Base-by-base conservation (phyloP, 345 rosid genomes). In the Eucalyptus lansdowneana region DNA sequence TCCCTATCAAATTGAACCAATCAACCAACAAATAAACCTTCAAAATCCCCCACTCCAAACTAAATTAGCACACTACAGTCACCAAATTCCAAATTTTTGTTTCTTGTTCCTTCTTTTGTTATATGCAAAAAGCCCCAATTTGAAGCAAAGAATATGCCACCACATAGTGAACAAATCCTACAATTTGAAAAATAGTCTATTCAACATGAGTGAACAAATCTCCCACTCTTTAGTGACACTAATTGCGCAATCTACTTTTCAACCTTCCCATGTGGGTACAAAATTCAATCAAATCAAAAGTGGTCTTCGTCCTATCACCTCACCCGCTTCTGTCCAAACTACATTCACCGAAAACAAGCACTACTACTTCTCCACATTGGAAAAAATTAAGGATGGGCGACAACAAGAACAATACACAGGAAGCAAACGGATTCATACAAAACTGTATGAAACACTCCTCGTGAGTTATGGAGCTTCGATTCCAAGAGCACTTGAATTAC, bases 111-210 rank as follows among this genome's bases (percentile, higher is more conserved):
- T 29, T 21, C 50, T 11, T 87, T 85, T 49, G 91, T 89, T 93
- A 89, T 94, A 92, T 91, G 90, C 72, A 50, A 89, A 7, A 86
- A 9, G 53, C 94, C 90, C 90, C 65, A 90, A 51, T 91, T 88
- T 91, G 45, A 92, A 95, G 95, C 93, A 93, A 95, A 93, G 94
- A 92, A 95, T 90, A 92, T 90, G 90, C 92, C 91, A 50, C 91
- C 93, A 42, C n/a, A 47, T 49, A 87, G 47, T 45, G 51, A 14
- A 22, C 90, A 11, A 58, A 60, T 27, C 87, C 29, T 27, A 16
- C 54, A 89, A 65, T 51, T 69, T 31, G 44, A 34, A 69, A 31
- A 9, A 69, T 34, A 17, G 44, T 21, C 25, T 69, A 34, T 16
- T 69, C 76, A 67, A n/a, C 37, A 31, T n/a, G 21, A 15, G 21